Evolutionary conservation across 2,329 filamentous ascomycete species (phyloP).

Genomic region (Hypoxylon sp.): DNA sequence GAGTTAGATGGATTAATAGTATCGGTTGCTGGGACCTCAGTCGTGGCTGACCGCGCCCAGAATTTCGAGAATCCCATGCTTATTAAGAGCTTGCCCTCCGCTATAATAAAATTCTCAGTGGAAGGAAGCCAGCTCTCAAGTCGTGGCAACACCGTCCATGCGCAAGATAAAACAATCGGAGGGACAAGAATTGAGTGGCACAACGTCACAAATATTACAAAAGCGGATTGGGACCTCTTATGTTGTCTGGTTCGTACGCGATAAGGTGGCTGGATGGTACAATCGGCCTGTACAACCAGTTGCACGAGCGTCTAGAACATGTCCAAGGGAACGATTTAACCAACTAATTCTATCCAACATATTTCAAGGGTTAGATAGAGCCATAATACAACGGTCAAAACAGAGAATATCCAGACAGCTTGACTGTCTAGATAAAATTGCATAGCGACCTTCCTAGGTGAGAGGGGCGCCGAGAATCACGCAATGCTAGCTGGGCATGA

Average conservation of each 20-base stretch:
- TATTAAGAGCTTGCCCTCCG: slow-evolving; percentile 2
- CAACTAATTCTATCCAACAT: slow-evolving; percentile 1
- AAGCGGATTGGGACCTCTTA: slow-evolving; percentile 7
- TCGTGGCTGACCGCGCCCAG: slow-evolving; percentile 37
- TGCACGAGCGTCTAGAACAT: slow-evolving; percentile 25
- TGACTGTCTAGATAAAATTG: slow-evolving; percentile 12
- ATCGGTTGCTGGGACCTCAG: slow-evolving; percentile 28
- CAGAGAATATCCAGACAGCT: not conserved
- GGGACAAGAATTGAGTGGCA: slow-evolving; percentile 3
- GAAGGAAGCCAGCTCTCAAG: not conserved
- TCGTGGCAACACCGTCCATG: not conserved
- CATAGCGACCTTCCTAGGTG: slow-evolving; percentile 39
- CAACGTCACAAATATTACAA: slow-evolving; percentile 5
- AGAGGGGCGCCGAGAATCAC: slow-evolving; percentile 44
- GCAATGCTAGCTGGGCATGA: slow-evolving; percentile 42
- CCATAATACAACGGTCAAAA: slow-evolving; percentile 11
- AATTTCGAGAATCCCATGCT: slow-evolving; percentile 47
- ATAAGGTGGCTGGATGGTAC: slow-evolving; percentile 34
- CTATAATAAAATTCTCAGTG: not conserved
- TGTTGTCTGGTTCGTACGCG: slow-evolving; percentile 19
- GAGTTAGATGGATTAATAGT: slow-evolving; percentile 34
- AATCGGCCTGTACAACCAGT: slow-evolving; percentile 24
- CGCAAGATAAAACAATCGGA: not conserved
- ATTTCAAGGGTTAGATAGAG: slow-evolving; percentile 13
- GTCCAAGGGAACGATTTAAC: not conserved